Conservation (phyloP, 2,329 filamentous ascomycete species). For the Talaromyces sp. region DNA sequence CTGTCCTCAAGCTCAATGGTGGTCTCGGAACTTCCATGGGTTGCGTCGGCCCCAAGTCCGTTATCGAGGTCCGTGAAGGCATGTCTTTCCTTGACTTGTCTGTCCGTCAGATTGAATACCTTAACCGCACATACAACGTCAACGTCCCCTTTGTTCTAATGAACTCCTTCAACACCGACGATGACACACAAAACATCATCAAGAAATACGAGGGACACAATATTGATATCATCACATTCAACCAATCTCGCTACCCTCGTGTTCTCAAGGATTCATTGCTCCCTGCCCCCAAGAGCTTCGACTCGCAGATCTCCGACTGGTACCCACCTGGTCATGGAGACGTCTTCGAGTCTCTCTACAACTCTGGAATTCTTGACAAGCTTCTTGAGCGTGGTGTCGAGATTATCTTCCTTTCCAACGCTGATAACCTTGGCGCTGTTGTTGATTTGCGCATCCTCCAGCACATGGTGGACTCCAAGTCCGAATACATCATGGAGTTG, state of each 20-base stretch:
- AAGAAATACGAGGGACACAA: constrained; percentile 99
- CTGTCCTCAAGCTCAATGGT: constrained; percentile 98
- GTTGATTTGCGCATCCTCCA: constrained; percentile 97
- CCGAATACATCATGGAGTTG: constrained; percentile 99
- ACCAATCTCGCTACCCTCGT: constrained; percentile 97
- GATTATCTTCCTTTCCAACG: constrained; percentile 98
- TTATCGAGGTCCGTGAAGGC: constrained; percentile 98
- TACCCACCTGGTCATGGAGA: constrained; percentile 99
- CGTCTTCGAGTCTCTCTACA: constrained; percentile 99
- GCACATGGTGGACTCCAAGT: constrained; percentile 96
- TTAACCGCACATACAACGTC: constrained; percentile 95
- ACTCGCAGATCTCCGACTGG: constrained; percentile 91
- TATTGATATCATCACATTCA: constrained; percentile 99
- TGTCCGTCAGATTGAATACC: constrained; percentile 96
- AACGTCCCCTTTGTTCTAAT: constrained; percentile 98
- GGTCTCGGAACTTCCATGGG: constrained; percentile 99
- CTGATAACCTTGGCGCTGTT: constrained; percentile 95
- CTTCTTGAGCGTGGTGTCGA: constrained; percentile 92
- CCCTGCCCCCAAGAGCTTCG: constrained; percentile 82
- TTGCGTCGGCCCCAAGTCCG: constrained; percentile 97
- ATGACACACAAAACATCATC: constrained; percentile 97
- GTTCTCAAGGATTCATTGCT: constrained; percentile 97
- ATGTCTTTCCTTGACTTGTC: constrained; percentile 99
- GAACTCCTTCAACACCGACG: constrained; percentile 99
- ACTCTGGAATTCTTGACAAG: constrained; percentile 96